Evolutionary conservation across 306 rosid genomes (phyloP), one percentile per base, ranked within the genome.

Genomic region (Medicago arabica): DNA sequence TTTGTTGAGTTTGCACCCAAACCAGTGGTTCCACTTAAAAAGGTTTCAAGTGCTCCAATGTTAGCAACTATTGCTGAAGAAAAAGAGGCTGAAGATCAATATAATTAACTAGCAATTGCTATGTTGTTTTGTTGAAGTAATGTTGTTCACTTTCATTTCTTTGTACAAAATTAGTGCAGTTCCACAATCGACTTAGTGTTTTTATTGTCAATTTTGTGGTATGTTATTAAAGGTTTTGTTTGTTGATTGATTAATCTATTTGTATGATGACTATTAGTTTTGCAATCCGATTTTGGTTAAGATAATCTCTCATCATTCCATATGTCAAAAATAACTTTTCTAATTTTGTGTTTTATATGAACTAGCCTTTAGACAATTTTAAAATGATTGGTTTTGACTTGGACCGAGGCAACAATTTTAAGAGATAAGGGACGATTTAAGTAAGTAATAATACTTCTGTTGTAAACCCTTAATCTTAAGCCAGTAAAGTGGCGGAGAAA

Each of bases 61-160:
- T 69, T 89, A 60, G 97, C 86, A 79, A 84, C 97, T 49, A 91
- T 87, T 55, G 21, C 34, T 0, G 93, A 91, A 81, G 97, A 91
- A 14, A 60, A 60, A 50, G 89, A 83, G 62, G 66, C n/a, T 44
- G 86, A 80, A 49, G 83, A 55, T 55, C 31, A n/a, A 34, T 51
- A 51, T 23, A 51, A 81, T 49, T 54, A 17, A 17, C 47, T 71
- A 60, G 19, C 47, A 41, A 38, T n/a, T n/a, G n/a, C 13, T 13
- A 39, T 63, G 10, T 15, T 21, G 3, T 17, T 38, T 17, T 64
- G 60, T 43, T 46, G 21, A 69, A 34, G 51, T 66, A 6, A 11
- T 34, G 10, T 17, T 41, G 34, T 55, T 46, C 67, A 17, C 8
- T 72, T 62, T 63, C 8, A 15, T 70, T 36, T 71, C 19, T 31